Percentiles rank a stretch among this genome's conserved stretches.
Conservation (phyloP, 352 stramenopile genomes). For the Stramenopiles sp. region DNA sequence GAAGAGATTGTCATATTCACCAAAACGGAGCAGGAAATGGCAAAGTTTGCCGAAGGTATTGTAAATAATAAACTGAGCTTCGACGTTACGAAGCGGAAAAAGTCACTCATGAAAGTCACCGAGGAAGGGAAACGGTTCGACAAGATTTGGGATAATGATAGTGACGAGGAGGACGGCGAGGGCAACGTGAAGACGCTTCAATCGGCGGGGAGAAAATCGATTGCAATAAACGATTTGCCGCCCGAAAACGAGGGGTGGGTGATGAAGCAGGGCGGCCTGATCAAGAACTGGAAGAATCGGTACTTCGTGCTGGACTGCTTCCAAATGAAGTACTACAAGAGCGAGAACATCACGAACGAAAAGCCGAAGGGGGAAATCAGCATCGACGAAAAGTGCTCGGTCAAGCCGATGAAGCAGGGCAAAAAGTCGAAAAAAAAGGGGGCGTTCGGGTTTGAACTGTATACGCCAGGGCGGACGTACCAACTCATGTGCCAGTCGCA, state of each 20-base stretch:
- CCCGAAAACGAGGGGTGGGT: constrained; percentile 3
- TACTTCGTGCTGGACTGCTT: neutral
- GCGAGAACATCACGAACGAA: neutral
- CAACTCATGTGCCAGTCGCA: too few species aligned
- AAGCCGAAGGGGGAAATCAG: constrained; percentile 8
- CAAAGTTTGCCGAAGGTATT: neutral
- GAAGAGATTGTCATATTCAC: neutral
- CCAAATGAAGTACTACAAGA: neutral
- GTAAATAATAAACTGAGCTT: neutral
- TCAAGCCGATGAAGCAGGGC: too few species aligned
- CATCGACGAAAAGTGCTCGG: too few species aligned
- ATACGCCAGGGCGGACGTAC: too few species aligned
- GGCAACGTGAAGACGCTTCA: neutral
- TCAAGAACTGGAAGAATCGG: constrained; percentile 8
- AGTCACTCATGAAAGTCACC: neutral
- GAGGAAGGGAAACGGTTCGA: constrained; percentile 1
- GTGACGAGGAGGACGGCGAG: neutral
- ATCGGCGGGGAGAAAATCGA: neutral
- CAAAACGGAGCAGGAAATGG: neutral
- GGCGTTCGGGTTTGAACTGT: too few species aligned
- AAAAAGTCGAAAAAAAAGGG: too few species aligned
- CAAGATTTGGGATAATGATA: neutral
- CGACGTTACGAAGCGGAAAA: neutral
- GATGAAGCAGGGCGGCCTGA: neutral
- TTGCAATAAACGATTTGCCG: too few species aligned